These are phyloP conservation scores for Edaphochlamys debaryana DNA, from an alignment of 139 green algal species.

Conservation along the genomic window DNA sequence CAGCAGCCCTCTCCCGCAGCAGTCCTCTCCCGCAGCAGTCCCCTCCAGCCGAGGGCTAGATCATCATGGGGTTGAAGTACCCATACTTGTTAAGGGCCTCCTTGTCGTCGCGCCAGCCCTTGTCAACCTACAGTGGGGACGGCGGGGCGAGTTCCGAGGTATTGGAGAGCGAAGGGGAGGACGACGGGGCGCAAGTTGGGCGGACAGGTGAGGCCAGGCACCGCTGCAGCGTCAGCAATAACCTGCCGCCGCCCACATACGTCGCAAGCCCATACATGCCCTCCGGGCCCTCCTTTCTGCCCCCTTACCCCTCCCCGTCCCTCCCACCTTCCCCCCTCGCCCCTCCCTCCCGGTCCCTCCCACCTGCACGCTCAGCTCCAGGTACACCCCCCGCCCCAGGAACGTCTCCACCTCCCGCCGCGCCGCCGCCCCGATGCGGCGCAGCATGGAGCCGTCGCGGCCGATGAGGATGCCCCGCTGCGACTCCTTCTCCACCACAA, in stretches of 20 bases:
- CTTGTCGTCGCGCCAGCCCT: conserved; percentile 44
- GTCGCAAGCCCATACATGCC: too few species aligned
- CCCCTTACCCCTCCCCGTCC: too few species aligned
- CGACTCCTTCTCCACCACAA: conserved; percentile 64
- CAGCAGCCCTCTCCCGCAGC: not conserved
- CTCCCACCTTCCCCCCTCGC: not conserved
- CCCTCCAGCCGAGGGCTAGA: too few species aligned
- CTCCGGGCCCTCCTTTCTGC: too few species aligned
- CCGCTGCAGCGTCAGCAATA: too few species aligned
- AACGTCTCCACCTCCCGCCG: conserved; percentile 86
- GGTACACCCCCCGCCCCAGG: conserved; percentile 77
- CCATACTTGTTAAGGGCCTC: conserved; percentile 57
- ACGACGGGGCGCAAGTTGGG: not conserved
- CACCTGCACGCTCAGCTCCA: conserved; percentile 85
- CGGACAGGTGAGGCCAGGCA: not conserved
- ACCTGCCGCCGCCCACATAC: too few species aligned
- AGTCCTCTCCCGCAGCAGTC: not conserved
- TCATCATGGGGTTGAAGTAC: conserved; percentile 57
- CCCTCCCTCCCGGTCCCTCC: conserved; percentile 61
- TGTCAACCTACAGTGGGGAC: not conserved
- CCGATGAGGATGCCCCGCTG: conserved; percentile 88
- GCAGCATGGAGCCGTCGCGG: conserved; percentile 67
- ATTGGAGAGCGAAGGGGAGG: not conserved
- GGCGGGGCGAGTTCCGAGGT: not conserved
- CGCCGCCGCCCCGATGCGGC: conserved; percentile 67